Conservation (phyloP, 106 monocot species). For the Posidonia australis region DNA sequence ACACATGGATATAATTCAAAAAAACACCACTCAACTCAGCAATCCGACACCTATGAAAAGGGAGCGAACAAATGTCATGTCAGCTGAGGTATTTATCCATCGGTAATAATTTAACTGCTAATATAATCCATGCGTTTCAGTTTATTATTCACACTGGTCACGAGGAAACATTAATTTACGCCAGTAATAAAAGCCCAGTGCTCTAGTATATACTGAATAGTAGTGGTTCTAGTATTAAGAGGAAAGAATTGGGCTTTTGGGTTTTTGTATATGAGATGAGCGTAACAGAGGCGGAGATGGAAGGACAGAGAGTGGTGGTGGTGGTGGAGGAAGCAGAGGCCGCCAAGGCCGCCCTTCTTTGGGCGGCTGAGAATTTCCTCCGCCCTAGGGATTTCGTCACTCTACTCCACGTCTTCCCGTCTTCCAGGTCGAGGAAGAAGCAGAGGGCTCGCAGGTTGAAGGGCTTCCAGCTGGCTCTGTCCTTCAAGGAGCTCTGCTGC, state of each 20-base stretch:
- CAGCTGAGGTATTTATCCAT: no score
- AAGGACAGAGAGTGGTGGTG: slow-evolving; percentile 72
- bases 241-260: neutral
- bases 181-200: no score
- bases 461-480: slow-evolving; percentile 86
- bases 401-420: slow-evolving; percentile 57
- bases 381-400: slow-evolving; percentile 60
- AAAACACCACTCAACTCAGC: no score
- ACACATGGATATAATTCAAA: no score
- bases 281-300: slow-evolving; percentile 16
- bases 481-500: slow-evolving; percentile 82
- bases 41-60: no score
- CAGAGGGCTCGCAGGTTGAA: slow-evolving; percentile 44
- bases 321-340: slow-evolving; percentile 74
- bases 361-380: slow-evolving; percentile 70
- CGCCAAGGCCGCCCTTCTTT: slow-evolving; percentile 42
- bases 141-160: no score
- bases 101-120: no score
- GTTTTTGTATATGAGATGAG: neutral
- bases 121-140: no score
- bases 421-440: slow-evolving; percentile 46
- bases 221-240: no score
- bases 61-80: no score
- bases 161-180: no score
- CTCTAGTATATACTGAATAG: no score